These are phyloP conservation scores for Schizosaccharomyces osmophilus DNA, from an alignment of 805 yeast genomes.

Conservation along the genomic window DNA sequence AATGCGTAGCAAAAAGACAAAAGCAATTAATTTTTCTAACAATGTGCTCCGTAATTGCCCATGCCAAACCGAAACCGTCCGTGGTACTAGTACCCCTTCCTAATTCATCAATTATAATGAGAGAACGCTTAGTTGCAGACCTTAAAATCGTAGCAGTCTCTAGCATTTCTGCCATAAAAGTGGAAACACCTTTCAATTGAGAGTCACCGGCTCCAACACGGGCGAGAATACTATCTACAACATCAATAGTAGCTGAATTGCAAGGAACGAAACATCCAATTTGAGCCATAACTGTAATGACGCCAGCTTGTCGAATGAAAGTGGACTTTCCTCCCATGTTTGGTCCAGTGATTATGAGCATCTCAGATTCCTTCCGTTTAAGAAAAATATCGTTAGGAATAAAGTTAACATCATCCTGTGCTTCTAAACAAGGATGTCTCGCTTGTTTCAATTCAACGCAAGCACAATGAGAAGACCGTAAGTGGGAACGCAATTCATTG, in stretches of 20 bases:
- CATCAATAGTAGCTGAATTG: conserved; percentile 45
- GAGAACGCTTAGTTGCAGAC: conserved; percentile 51
- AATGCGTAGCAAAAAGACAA: conserved; percentile 86
- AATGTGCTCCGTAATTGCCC: conserved; percentile 80
- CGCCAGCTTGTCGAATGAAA: conserved; percentile 73
- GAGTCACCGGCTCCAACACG: conserved; percentile 99
- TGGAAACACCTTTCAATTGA: conserved; percentile 85
- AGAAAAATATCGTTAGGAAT: conserved; percentile 74
- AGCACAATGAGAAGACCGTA: background rate
- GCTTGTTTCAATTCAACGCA: conserved; percentile 36
- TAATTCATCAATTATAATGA: conserved; percentile 76
- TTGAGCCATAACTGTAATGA: conserved; percentile 65
- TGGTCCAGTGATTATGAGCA: conserved; percentile 78
- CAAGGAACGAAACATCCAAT: conserved; percentile 78
- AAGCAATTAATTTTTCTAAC: conserved; percentile 49
- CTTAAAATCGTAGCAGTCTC: conserved; percentile 75
- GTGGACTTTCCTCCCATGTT: conserved; percentile 97
- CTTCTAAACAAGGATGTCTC: conserved; percentile 85
- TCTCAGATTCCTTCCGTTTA: conserved; percentile 32
- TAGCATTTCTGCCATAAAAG: conserved; percentile 90
- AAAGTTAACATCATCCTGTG: conserved; percentile 71
- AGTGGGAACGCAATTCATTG: background rate
- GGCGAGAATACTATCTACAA: conserved; percentile 79
- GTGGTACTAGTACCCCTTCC: conserved; percentile 88
- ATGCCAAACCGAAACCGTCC: conserved; percentile 94